phyloP scores from a whole-genome alignment of 345 rosid genomes.

The Citrus inodora region DNA sequence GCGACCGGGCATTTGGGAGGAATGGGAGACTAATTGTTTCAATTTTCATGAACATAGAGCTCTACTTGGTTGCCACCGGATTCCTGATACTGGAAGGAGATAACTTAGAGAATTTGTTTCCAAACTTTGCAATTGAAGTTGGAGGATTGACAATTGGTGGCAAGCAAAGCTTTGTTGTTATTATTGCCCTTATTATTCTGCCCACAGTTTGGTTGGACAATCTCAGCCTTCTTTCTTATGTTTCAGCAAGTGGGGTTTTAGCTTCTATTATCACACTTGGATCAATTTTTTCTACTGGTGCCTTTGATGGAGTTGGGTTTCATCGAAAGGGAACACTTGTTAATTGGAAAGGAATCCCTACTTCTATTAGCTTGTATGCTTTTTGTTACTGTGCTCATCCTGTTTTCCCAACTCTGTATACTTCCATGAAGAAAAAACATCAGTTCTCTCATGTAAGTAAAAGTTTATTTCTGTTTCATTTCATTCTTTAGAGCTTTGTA shows the following conservation, averaged over 20 bases:
- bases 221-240: conserved; percentile 68
- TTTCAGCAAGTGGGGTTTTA: conserved; percentile 86
- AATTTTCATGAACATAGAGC: conserved; percentile 69
- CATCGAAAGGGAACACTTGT: conserved; percentile 40
- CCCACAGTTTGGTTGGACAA: conserved; percentile 86
- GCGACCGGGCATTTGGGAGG: conserved; percentile 71
- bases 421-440: conserved; percentile 69
- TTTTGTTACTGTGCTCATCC: conserved; percentile 96
- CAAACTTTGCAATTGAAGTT: conserved; percentile 42
- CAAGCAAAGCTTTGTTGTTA: conserved; percentile 52
- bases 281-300: conserved; percentile 71
- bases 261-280: conserved; percentile 69
- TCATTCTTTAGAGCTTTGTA: background rate
- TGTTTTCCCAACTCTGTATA: conserved; percentile 78
- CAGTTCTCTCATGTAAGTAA: conserved; percentile 77
- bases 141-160: conserved; percentile 45
- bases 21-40: conserved; percentile 57
- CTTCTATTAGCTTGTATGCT: conserved; percentile 79
- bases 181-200: conserved; percentile 62
- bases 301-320: conserved; percentile 73
- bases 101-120: conserved; percentile 59
- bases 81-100: conserved; percentile 92
- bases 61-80: conserved; percentile 75
- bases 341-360: conserved; percentile 55
- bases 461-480: background rate